These are phyloP conservation scores for Schizophyllum commune DNA, from an alignment of 1,284 basidiomycete genomes.

Conservation along the genomic window DNA sequence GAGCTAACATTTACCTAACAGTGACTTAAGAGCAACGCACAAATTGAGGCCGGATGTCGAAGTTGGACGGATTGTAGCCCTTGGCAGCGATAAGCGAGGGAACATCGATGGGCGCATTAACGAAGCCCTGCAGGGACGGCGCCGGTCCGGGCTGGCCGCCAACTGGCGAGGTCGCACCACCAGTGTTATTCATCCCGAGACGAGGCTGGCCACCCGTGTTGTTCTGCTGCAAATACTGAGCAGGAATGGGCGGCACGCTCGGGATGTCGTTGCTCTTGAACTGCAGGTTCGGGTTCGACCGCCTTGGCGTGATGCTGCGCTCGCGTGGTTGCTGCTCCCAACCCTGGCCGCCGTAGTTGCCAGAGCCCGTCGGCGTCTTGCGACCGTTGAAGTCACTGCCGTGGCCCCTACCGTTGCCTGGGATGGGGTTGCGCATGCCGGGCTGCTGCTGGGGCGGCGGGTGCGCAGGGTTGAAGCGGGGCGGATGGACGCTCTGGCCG, in stretches of 20 bases:
- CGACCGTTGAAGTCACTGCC: constrained; percentile 57
- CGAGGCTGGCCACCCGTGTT: constrained; percentile 26
- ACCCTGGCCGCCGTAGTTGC: constrained; percentile 22
- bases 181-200: constrained; percentile 13
- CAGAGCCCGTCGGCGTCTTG: constrained; percentile 46
- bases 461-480: constrained; percentile 56
- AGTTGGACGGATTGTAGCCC: constrained; percentile 85
- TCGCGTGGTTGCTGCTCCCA: constrained; percentile 21
- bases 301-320: constrained; percentile 42
- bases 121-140: constrained; percentile 32
- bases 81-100: constrained; percentile 79
- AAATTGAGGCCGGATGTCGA: constrained; percentile 74
- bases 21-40: constrained; percentile 34
- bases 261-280: constrained; percentile 44
- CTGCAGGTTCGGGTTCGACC: constrained; percentile 64
- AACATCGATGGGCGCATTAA: constrained; percentile 72
- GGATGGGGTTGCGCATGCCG: not conserved
- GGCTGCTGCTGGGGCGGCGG: constrained; percentile 26
- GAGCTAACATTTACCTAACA: not conserved
- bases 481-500: constrained; percentile 52
- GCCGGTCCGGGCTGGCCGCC: constrained; percentile 25
- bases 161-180: constrained; percentile 4
- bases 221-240: constrained; percentile 58
- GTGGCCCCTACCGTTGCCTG: constrained; percentile 31
- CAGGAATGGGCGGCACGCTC: constrained; percentile 61